A percentile compares a stretch with the other conserved stretches of the same genome.
These are phyloP conservation scores for Beauveria australis DNA, from an alignment of 2,329 filamentous ascomycete genomes.

Conservation along the genomic window DNA sequence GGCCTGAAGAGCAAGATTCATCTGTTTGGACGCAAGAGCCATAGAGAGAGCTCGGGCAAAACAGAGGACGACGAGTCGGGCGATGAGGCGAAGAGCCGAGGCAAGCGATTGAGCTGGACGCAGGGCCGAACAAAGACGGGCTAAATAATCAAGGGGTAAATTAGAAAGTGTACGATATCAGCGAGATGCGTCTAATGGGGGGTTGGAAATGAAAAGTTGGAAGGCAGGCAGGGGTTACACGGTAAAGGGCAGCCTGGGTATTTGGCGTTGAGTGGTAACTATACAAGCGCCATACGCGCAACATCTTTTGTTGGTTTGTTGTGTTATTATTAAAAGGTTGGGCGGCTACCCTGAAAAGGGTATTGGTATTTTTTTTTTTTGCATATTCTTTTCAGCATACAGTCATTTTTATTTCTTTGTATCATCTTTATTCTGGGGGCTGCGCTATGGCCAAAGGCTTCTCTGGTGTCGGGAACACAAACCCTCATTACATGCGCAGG, in stretches of 20 bases:
- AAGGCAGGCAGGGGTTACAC: neutral
- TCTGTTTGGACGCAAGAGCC: constrained; percentile 24
- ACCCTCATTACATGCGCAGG: neutral
- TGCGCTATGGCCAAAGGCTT: neutral
- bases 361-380: neutral
- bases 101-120: constrained; percentile 15
- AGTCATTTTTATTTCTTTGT: neutral
- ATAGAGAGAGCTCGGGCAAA: constrained; percentile 17
- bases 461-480: neutral
- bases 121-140: constrained; percentile 16
- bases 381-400: neutral
- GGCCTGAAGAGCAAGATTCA: constrained; percentile 29
- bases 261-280: constrained; percentile 4
- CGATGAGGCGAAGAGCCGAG: constrained; percentile 14
- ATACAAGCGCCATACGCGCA: neutral
- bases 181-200: neutral
- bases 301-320: constrained; percentile 1
- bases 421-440: neutral
- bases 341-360: neutral
- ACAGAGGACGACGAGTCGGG: constrained; percentile 17
- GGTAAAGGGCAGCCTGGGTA: neutral
- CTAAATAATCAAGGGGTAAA: neutral
- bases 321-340: neutral
- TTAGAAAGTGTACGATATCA: neutral
- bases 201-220: neutral